Base-by-base conservation (phyloP, 306 rosid species). In the Trifolium repens region DNA sequence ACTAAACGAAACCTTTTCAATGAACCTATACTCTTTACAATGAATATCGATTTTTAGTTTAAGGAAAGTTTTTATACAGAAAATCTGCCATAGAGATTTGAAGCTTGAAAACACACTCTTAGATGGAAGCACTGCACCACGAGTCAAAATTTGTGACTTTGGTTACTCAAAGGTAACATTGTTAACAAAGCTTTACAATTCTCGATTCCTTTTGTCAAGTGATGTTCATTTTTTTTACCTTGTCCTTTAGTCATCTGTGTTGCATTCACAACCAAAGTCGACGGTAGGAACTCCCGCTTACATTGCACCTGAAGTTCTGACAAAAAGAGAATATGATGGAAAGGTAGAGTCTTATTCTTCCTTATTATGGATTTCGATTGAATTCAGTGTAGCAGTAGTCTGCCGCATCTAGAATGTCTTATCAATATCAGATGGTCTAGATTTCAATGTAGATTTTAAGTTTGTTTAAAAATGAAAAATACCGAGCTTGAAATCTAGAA, bases 211-310 rank as follows among this genome's bases (percentile, higher is more conserved):
- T 58, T 17, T 8, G 39, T 67, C 42, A 73, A 39, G 17, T 40
- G 59, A 57, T 76, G 73, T 78, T 83, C 80, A 83, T 75, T 46
- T 76, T 15, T 61, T 61, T 79, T 70, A 44, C 69, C n/a, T 78
- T 63, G 44, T 82, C 58, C 42, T 86, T 57, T 44, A 90, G 98
- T 93, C 96, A 35, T 80, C 93, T 32, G 84, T 90, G 42, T 80
- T 90, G 71, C 96, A 90, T 75, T 93, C 96, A 50, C 96, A 93
- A 84, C 98, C 96, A 1, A 93, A 93, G 71, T 90, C 98, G 50
- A 87, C 94, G 0, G 96, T 90, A 13, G 98, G 96, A 81, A 93
- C 98, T 66, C 96, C 96, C 0, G 98, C 98, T 53, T 93, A 93
- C 77, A 93, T 93, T 60, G 98, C 96, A 69, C 98, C 98, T 8